A percentile compares a stretch with the other conserved stretches of the same genome.
These are phyloP conservation scores for Fusarium sp. DNA, from an alignment of 2,329 filamentous ascomycete genomes.

Conservation along the genomic window DNA sequence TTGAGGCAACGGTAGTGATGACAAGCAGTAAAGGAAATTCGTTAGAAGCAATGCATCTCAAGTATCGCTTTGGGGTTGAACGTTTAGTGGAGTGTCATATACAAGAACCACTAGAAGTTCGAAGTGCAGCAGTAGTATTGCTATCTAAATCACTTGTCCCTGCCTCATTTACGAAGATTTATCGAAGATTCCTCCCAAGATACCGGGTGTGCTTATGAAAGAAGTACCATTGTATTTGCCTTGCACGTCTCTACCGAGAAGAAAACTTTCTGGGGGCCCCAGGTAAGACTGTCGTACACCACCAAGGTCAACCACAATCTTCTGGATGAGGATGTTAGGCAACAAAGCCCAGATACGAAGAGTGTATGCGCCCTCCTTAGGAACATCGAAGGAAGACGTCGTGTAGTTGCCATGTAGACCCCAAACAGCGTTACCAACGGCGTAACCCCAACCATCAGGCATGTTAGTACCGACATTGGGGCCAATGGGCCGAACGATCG, in stretches of 20 bases:
- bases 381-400: conserved; percentile 56
- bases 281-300: conserved; percentile 65
- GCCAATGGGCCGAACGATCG: conserved; percentile 20
- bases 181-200: background rate
- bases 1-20: no score
- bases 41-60: no score
- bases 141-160: background rate
- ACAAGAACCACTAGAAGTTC: no score
- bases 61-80: no score
- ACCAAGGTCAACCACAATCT: conserved; percentile 66
- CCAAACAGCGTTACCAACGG: conserved; percentile 60
- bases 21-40: no score
- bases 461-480: conserved; percentile 26
- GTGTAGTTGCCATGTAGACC: conserved; percentile 57
- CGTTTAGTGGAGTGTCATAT: no score
- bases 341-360: conserved; percentile 63
- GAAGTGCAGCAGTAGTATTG: background rate
- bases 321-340: conserved; percentile 65
- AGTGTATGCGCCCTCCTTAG: conserved; percentile 58
- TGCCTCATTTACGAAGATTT: background rate
- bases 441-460: conserved; percentile 33
- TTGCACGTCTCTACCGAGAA: conserved; percentile 36
- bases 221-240: conserved; percentile 31
- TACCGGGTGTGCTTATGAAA: conserved; percentile 1
- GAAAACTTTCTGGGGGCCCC: conserved; percentile 67